These are phyloP conservation scores for Agrostemma githago DNA, from an alignment of 148 eudicot species.

Conservation along the genomic window DNA sequence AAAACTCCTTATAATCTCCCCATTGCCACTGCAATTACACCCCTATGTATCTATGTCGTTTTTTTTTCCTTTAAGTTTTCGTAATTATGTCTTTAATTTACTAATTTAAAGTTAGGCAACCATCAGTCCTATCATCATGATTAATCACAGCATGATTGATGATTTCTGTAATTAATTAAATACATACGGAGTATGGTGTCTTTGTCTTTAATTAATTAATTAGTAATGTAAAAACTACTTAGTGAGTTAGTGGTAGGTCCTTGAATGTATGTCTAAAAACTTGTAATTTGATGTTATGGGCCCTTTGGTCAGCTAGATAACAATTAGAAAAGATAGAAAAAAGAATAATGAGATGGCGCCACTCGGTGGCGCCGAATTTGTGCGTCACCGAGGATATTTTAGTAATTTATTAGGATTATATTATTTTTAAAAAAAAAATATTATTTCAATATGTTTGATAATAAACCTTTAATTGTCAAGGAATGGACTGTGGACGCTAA, in stretches of 20 bases:
- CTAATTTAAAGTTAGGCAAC: neutral
- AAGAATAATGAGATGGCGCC: too few species aligned
- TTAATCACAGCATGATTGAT: neutral
- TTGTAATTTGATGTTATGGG: neutral
- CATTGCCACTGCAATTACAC: too few species aligned
- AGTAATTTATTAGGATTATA: too few species aligned
- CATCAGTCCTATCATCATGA: neutral
- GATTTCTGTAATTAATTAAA: neutral
- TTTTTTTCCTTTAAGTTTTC: too few species aligned
- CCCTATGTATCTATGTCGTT: too few species aligned
- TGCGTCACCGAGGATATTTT: too few species aligned
- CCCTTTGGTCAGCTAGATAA: neutral
- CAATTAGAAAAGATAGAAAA: neutral
- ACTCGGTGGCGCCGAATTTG: too few species aligned
- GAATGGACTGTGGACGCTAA: too few species aligned
- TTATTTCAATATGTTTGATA: too few species aligned
- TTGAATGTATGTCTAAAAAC: conserved; percentile 7
- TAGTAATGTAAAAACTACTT: conserved; percentile 2
- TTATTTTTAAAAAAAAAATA: too few species aligned
- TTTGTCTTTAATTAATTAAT: neutral
- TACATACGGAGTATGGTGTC: conserved; percentile 6
- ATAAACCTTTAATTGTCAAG: too few species aligned
- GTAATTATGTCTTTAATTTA: neutral
- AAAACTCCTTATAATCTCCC: too few species aligned
- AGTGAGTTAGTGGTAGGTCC: conserved; percentile 14